A percentile compares a stretch with the other conserved stretches of the same genome.
Conservation (phyloP, 164 flowering plant genomes). For the Aristolochia contorta region DNA sequence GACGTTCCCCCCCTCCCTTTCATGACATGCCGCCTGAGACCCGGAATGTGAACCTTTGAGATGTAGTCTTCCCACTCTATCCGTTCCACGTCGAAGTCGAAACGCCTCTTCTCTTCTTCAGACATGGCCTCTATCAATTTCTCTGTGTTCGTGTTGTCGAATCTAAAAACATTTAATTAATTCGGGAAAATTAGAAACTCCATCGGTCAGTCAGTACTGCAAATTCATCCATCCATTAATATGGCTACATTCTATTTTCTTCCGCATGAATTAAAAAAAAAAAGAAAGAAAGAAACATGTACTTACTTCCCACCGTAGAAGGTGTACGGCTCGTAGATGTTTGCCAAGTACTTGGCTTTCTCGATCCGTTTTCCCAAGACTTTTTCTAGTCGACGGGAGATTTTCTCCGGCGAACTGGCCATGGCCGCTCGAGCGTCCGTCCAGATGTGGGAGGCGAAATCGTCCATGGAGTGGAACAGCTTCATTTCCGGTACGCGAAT, state of each 20-base stretch:
- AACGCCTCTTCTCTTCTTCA: constrained; percentile 56
- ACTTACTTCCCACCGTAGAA: constrained; percentile 51
- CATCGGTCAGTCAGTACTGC: no score
- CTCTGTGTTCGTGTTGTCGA: constrained; percentile 49
- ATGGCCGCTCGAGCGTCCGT: constrained; percentile 32
- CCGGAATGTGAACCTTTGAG: constrained; percentile 72
- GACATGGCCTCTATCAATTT: constrained; percentile 65
- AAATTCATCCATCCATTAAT: no score
- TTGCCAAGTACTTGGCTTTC: constrained; percentile 74
- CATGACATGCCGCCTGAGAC: constrained; percentile 80
- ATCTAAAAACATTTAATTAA: no score
- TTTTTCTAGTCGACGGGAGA: constrained; percentile 33
- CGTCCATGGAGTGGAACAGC: constrained; percentile 64
- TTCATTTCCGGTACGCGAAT: constrained; percentile 59
- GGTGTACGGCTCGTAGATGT: constrained; percentile 44
- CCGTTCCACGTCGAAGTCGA: constrained; percentile 72
- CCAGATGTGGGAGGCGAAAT: constrained; percentile 62
- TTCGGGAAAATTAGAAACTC: no score
- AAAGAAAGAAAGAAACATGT: background rate
- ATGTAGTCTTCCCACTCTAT: constrained; percentile 85
- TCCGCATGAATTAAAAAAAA: no score
- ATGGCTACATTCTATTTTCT: no score
- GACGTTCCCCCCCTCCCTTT: constrained; percentile 57
- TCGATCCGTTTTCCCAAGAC: constrained; percentile 6
- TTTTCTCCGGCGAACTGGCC: constrained; percentile 23